Conservation (phyloP, 352 stramenopile genomes). For the Phytophthora megakarya region DNA sequence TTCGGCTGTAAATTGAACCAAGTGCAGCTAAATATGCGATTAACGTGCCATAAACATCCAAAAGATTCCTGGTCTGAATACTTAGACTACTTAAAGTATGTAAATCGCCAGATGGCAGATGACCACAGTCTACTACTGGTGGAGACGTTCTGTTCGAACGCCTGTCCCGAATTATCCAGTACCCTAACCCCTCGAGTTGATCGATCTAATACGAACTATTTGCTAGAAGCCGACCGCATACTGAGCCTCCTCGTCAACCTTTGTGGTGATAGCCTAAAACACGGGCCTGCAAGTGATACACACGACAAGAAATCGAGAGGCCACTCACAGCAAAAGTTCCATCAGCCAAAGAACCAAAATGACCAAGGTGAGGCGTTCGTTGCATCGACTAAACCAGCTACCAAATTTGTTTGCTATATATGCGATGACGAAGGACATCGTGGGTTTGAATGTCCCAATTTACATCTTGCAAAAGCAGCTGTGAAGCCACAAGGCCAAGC, state of each 20-base stretch:
- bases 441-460: constrained; percentile 1
- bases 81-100: constrained; percentile 22
- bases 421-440: constrained; percentile 18
- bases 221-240: no score
- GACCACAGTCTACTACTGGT: constrained; percentile 9
- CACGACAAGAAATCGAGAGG: background rate
- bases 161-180: constrained; percentile 7
- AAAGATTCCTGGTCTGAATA: constrained; percentile 19
- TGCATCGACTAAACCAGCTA: background rate
- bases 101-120: constrained; percentile 18
- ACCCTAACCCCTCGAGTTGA: constrained; percentile 7
- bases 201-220: background rate
- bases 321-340: background rate
- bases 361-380: background rate
- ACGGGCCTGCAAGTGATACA: background rate
- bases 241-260: background rate
- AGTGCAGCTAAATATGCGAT: constrained; percentile 13
- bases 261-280: background rate
- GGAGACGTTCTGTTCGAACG: constrained; percentile 11
- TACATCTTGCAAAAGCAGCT: background rate
- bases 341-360: background rate
- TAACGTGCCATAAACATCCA: constrained; percentile 6
- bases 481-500: constrained; percentile 4
- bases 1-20: constrained; percentile 19
- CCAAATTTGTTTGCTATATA: constrained; percentile 14